Conservation (phyloP, 768 basidiomycete genomes). For the Rhizopogon sp. region DNA sequence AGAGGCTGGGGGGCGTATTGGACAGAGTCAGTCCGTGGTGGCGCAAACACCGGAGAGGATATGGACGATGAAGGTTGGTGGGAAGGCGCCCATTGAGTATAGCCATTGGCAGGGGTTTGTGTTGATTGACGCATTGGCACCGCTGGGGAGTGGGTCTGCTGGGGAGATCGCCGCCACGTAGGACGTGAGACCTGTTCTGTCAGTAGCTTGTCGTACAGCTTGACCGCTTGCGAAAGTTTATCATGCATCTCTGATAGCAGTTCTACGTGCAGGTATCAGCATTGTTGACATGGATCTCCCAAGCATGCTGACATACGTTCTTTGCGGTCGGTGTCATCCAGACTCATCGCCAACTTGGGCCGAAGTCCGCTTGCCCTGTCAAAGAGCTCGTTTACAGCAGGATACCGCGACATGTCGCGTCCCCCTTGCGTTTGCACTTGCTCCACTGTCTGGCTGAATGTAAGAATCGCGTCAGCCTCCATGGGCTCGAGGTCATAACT, state of each 20-base stretch:
- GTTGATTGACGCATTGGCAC: neutral
- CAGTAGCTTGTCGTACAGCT: slow-evolving; percentile 83
- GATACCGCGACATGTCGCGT: slow-evolving; percentile 73
- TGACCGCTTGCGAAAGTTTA: slow-evolving; percentile 88
- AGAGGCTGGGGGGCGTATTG: slow-evolving; percentile 15
- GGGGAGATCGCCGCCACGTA: slow-evolving; percentile 44
- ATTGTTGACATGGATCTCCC: neutral
- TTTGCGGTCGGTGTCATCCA: slow-evolving; percentile 83
- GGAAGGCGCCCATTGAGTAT: slow-evolving; percentile 25
- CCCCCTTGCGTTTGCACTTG: slow-evolving; percentile 77
- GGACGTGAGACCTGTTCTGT: slow-evolving; percentile 79
- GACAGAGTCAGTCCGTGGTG: slow-evolving; percentile 13
- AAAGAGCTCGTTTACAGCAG: slow-evolving; percentile 79
- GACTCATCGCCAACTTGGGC: slow-evolving; percentile 76
- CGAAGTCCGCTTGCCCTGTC: slow-evolving; percentile 75
- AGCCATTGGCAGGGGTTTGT: slow-evolving; percentile 24
- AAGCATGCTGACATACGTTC: slow-evolving; percentile 52
- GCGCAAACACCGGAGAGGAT: slow-evolving; percentile 12
- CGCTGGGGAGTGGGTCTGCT: slow-evolving; percentile 6
- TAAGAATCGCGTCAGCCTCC: slow-evolving; percentile 83
- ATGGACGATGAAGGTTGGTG: slow-evolving; percentile 12
- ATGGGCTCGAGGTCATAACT: slow-evolving; percentile 76
- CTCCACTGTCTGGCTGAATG: slow-evolving; percentile 88
- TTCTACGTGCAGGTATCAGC: slow-evolving; percentile 39
- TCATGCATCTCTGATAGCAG: slow-evolving; percentile 91